Evolutionary conservation across 768 basidiomycete species (phyloP).

Genomic region (Leccinum sublutescens): DNA sequence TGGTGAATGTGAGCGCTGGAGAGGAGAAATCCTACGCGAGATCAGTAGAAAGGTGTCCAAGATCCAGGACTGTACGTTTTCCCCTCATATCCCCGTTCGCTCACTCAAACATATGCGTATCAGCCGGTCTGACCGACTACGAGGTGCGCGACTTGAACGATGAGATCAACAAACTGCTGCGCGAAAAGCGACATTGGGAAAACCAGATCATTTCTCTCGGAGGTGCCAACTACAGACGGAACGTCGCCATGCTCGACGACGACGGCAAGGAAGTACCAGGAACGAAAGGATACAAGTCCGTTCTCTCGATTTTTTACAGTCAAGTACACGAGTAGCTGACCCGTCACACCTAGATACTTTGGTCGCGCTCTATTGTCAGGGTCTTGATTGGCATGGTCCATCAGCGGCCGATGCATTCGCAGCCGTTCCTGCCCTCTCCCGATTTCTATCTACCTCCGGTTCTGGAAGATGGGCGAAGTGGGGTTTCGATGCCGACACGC

Average conservation of each 20-base stretch:
- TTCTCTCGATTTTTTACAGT: background rate
- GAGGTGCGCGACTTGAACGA: constrained; percentile 96
- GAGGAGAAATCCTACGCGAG: constrained; percentile 92
- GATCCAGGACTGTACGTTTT: constrained; percentile 84
- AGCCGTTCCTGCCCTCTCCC: constrained; percentile 53
- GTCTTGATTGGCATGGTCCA: constrained; percentile 91
- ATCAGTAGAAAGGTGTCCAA: constrained; percentile 97
- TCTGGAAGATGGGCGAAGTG: constrained; percentile 40
- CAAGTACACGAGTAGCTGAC: background rate
- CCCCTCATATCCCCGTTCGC: background rate
- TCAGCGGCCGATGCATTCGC: constrained; percentile 70
- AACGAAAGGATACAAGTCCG: constrained; percentile 95
- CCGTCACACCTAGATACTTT: constrained; percentile 71
- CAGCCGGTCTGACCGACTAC: constrained; percentile 92
- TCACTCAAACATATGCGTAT: background rate
- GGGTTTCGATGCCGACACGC: constrained; percentile 37
- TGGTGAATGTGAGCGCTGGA: constrained; percentile 94
- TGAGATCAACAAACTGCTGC: constrained; percentile 93
- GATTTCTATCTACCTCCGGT: constrained; percentile 39
- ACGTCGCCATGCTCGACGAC: constrained; percentile 91
- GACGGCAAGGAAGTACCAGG: constrained; percentile 96
- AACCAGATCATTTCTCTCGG: constrained; percentile 96
- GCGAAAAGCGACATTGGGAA: constrained; percentile 98
- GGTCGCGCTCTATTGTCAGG: constrained; percentile 75
- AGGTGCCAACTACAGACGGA: constrained; percentile 93